Base-by-base conservation (phyloP, 208 protist genomes). In the Leptomonas pyrrhocoris region DNA sequence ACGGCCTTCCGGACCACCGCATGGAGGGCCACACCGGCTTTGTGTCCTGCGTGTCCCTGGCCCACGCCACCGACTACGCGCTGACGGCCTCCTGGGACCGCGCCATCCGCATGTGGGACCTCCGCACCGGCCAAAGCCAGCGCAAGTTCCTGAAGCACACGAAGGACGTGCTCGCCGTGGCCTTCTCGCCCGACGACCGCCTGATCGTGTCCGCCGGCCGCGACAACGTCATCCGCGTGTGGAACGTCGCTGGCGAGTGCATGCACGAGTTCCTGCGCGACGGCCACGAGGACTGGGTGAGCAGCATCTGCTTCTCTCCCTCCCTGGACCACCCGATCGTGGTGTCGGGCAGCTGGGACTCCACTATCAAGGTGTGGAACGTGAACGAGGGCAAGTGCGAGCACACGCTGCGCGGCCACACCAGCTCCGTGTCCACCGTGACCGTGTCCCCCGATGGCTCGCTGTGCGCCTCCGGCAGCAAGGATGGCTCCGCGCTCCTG, bases 211-310 rank as follows among this genome's bases (percentile, higher is more conserved):
- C 98, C 43, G 98, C 95, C 57, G 97, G 95, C 23, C 94, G 98
- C 74, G 99, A 99, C 90, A 98, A 98, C 77, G 92, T 92, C 50
- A 96, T 99, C 81, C 98, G 97, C 49, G 73, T 95, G 63, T 99
- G 98, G 98, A 99, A 99, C 96, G 99, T 98, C 55, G 96, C 99
- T 66, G 99, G 98, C 76, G 97, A 99, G 85, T 99, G 96, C 90
- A 98, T 98, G 89, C 98, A 98, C 92, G 97, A 95, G 68, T 94
- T 99, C 73, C 61, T 65, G 54, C 90, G 91, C 50, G 86, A 96
- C 51, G 78, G 88, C 30, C 99, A 99, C 97, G 90, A 83, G 57
- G 98, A 99, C 68, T 99, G 99, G 98, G 98, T 99, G 62, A 98
- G 87, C 73, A 99, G 97, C 87, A 98, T 99, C 40, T 90, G 97